Conservation (phyloP, 2,329 filamentous ascomycete genomes). For the Alternaria sp. region DNA sequence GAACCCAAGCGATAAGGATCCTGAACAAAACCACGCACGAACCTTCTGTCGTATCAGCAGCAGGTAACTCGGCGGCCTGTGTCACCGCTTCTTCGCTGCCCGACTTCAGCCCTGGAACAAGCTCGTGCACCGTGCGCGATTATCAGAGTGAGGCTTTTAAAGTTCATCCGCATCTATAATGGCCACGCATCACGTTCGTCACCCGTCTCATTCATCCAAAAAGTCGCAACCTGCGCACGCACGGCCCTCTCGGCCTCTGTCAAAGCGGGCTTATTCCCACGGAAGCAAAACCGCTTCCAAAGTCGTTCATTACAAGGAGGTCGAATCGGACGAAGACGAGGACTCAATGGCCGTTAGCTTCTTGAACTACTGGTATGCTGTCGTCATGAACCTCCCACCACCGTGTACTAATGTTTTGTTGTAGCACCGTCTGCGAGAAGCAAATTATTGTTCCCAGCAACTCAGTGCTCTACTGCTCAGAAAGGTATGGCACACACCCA, state of each 20-base stretch:
- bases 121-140: constrained; percentile 45
- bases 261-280: constrained; percentile 47
- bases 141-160: constrained; percentile 45
- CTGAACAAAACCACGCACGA: constrained; percentile 52
- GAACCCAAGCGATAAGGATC: constrained; percentile 47
- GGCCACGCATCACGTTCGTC: constrained; percentile 48
- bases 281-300: constrained; percentile 41
- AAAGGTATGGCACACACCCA: constrained; percentile 60
- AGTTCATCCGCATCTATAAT: constrained; percentile 47
- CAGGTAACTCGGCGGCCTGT: constrained; percentile 40
- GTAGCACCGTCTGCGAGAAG: constrained; percentile 70
- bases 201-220: constrained; percentile 48
- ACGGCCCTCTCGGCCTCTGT: constrained; percentile 46
- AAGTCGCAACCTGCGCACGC: constrained; percentile 47
- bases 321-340: constrained; percentile 54
- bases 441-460: constrained; percentile 70
- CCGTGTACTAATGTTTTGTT: constrained; percentile 18
- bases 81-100: constrained; percentile 49
- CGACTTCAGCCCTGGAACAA: constrained; percentile 37
- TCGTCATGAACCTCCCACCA: constrained; percentile 1
- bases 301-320: constrained; percentile 35
- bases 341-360: constrained; percentile 62
- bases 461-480: constrained; percentile 69
- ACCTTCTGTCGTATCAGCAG: constrained; percentile 48
- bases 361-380: constrained; percentile 61